Percentiles rank a stretch among this genome's conserved stretches.
Evolutionary conservation across 2,329 filamentous ascomycete genomes (phyloP).

Genomic region (Neofusicoccum sp.): DNA sequence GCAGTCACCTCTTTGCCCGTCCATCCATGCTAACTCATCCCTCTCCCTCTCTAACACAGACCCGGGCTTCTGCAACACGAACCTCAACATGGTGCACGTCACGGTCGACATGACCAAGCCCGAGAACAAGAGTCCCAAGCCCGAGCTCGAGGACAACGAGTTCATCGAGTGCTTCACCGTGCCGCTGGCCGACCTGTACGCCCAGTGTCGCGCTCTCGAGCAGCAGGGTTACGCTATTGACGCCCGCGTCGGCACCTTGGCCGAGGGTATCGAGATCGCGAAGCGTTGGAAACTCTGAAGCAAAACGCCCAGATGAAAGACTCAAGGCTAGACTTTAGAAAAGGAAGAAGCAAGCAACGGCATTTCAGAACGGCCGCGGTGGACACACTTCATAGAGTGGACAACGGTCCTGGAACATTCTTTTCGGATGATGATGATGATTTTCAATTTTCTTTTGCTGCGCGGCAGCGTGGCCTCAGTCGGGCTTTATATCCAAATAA

Average conservation of each 20-base stretch:
- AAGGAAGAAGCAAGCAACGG: neutral
- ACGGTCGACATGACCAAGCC: conserved; percentile 66
- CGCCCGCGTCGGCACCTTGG: conserved; percentile 72
- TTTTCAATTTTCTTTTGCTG: neutral
- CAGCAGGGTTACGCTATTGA: conserved; percentile 74
- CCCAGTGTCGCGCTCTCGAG: conserved; percentile 65
- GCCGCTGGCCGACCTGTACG: conserved; percentile 62
- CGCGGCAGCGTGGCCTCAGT: neutral
- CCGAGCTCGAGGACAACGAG: conserved; percentile 73
- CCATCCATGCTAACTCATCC: neutral
- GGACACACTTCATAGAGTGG: neutral
- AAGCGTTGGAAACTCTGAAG: conserved; percentile 46
- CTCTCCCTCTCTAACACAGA: conserved; percentile 26
- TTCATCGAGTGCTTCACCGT: conserved; percentile 79
- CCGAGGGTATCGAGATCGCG: conserved; percentile 74
- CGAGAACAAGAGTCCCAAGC: conserved; percentile 64
- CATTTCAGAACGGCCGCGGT: neutral
- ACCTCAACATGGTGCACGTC: conserved; percentile 66
- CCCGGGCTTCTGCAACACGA: conserved; percentile 44
- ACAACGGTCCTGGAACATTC: neutral
- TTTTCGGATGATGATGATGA: neutral
- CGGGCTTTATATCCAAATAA: neutral
- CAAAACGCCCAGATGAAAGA: neutral
- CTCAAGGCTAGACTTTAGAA: neutral
- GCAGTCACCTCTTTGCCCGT: neutral